These are phyloP conservation scores for California macrophylla DNA, from an alignment of 441 rosid species.

Conservation along the genomic window DNA sequence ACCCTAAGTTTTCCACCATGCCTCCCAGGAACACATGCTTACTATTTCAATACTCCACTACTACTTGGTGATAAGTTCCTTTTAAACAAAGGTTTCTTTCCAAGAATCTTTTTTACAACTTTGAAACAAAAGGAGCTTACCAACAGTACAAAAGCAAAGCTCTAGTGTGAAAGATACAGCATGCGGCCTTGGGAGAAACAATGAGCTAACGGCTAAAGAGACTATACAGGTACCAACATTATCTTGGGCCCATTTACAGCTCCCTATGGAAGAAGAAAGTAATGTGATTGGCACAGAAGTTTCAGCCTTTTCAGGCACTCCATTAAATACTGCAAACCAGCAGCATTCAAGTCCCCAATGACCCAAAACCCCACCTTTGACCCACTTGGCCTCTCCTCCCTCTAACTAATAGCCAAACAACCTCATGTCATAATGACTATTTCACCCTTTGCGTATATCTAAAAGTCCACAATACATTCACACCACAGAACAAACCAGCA, in stretches of 20 bases:
- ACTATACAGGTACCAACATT: neutral
- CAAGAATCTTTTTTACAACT: neutral
- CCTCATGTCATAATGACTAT: neutral
- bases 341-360: conserved; percentile 9
- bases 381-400: neutral
- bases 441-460: neutral
- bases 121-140: neutral
- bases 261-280: neutral
- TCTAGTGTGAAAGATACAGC: neutral
- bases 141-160: neutral
- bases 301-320: conserved; percentile 31
- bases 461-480: neutral
- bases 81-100: neutral
- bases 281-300: conserved; percentile 1
- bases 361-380: conserved; percentile 1
- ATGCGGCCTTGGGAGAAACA: neutral
- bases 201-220: conserved; percentile 2
- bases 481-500: neutral
- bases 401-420: neutral
- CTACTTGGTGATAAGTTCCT: neutral
- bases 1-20: neutral
- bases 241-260: conserved; percentile 6
- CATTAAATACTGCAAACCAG: conserved; percentile 7
- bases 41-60: neutral
- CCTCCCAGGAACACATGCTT: neutral